These are phyloP conservation scores for Pelargonium cotyledonis DNA, from an alignment of 441 rosid species.

Conservation along the genomic window DNA sequence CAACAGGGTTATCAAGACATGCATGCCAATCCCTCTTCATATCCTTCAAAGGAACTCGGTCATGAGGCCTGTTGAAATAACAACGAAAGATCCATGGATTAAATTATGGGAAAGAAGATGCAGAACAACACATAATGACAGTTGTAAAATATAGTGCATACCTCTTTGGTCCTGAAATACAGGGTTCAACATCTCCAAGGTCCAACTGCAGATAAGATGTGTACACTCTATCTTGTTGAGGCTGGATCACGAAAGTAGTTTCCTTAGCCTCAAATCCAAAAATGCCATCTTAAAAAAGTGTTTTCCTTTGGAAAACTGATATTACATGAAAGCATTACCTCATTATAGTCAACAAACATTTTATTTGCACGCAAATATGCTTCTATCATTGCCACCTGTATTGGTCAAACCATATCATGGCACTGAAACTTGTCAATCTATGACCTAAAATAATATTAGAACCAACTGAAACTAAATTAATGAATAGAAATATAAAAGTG, in stretches of 20 bases:
- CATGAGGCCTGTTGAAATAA: constrained; percentile 41
- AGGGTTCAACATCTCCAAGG: constrained; percentile 53
- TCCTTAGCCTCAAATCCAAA: constrained; percentile 11
- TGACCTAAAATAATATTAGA: constrained; percentile 4
- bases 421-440: background rate
- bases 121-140: background rate
- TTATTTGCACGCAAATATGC: constrained; percentile 56
- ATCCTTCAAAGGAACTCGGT: constrained; percentile 52
- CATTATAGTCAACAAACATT: constrained; percentile 55
- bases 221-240: constrained; percentile 45
- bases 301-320: background rate
- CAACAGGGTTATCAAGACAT: constrained; percentile 48
- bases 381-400: constrained; percentile 58
- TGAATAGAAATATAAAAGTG: constrained; percentile 11
- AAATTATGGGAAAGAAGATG: background rate
- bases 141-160: constrained; percentile 17
- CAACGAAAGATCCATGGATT: constrained; percentile 15
- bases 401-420: background rate
- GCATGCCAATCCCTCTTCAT: constrained; percentile 69
- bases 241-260: constrained; percentile 28
- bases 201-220: constrained; percentile 52
- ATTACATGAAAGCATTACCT: constrained; percentile 32
- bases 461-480: constrained; percentile 1
- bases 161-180: constrained; percentile 66
- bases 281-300: background rate